These are phyloP conservation scores for Phlyctochytrium planicorne DNA, from an alignment of 192 early-diverging fungal genomes.

Conservation along the genomic window DNA sequence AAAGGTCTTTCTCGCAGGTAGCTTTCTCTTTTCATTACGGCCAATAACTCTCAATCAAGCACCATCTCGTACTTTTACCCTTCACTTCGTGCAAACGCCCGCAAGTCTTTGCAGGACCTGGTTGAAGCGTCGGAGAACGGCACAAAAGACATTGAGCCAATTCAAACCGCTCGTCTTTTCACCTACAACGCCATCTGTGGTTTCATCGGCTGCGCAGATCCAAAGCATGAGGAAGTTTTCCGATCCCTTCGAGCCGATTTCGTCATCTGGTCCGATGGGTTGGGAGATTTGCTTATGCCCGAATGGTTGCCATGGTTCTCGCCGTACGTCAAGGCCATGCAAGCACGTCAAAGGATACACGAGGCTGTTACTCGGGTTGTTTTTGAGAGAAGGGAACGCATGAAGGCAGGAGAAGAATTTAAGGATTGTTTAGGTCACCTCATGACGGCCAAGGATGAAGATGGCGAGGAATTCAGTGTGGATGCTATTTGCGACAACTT, in stretches of 20 bases:
- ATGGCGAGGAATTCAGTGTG: slow-evolving; percentile 6
- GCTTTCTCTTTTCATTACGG: not conserved
- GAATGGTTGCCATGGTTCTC: not conserved
- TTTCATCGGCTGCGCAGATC: slow-evolving; percentile 9
- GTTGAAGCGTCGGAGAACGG: not conserved
- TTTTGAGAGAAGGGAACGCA: not conserved
- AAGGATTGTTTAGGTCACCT: slow-evolving; percentile 14
- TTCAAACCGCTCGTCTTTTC: slow-evolving; percentile 1
- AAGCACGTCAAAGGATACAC: slow-evolving; percentile 3
- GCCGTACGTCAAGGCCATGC: slow-evolving; percentile 10
- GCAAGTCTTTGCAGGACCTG: not conserved
- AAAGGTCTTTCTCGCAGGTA: not conserved
- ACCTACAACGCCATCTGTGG: slow-evolving; percentile 19
- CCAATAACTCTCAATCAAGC: not conserved
- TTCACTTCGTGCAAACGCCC: not conserved
- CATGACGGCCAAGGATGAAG: not conserved
- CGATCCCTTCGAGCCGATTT: slow-evolving; percentile 6
- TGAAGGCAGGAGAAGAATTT: not conserved
- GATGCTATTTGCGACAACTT: slow-evolving; percentile 17
- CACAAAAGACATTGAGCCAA: not conserved
- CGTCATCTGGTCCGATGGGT: not conserved
- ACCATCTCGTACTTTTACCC: not conserved
- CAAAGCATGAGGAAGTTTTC: not conserved
- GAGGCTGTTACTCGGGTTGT: slow-evolving; percentile 1
- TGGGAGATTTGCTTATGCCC: slow-evolving; percentile 17